Conservation (phyloP, 1,139 yeast genomes). For the Hanseniaspora sp. region DNA sequence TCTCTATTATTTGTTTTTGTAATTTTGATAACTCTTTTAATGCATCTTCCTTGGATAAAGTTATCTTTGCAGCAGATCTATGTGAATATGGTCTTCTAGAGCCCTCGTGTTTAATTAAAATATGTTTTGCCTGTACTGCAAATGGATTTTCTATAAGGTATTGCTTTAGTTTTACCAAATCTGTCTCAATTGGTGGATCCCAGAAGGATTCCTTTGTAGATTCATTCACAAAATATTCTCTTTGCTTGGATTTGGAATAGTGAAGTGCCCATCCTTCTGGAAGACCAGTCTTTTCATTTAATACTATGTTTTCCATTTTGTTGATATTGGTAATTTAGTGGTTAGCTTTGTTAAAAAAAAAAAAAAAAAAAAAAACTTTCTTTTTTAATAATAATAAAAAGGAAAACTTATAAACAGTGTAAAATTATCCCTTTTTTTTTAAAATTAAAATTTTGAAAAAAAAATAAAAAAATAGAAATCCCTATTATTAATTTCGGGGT, state of each 20-base stretch:
- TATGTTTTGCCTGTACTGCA: slow-evolving; percentile 60
- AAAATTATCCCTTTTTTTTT: too few species aligned
- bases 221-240: slow-evolving; percentile 71
- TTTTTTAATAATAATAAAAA: too few species aligned
- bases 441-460: too few species aligned
- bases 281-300: slow-evolving; percentile 44
- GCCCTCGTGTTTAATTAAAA: slow-evolving; percentile 69
- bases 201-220: slow-evolving; percentile 67
- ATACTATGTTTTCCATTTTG: not conserved
- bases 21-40: slow-evolving; percentile 49
- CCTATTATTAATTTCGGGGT: too few species aligned
- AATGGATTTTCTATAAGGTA: slow-evolving; percentile 47
- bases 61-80: slow-evolving; percentile 59
- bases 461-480: too few species aligned
- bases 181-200: slow-evolving; percentile 87
- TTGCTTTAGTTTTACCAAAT: slow-evolving; percentile 45
- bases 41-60: slow-evolving; percentile 77
- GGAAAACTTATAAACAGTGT: too few species aligned
- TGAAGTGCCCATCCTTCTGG: slow-evolving; percentile 79
- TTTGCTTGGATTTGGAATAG: slow-evolving; percentile 66
- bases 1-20: slow-evolving; percentile 52
- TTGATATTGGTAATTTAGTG: too few species aligned
- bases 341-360: too few species aligned
- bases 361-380: too few species aligned
- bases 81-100: slow-evolving; percentile 88